A percentile compares a stretch with the other conserved stretches of the same genome.
Conservation (phyloP, 2,329 filamentous ascomycete species). For the Ceratocystis smalleyi region DNA sequence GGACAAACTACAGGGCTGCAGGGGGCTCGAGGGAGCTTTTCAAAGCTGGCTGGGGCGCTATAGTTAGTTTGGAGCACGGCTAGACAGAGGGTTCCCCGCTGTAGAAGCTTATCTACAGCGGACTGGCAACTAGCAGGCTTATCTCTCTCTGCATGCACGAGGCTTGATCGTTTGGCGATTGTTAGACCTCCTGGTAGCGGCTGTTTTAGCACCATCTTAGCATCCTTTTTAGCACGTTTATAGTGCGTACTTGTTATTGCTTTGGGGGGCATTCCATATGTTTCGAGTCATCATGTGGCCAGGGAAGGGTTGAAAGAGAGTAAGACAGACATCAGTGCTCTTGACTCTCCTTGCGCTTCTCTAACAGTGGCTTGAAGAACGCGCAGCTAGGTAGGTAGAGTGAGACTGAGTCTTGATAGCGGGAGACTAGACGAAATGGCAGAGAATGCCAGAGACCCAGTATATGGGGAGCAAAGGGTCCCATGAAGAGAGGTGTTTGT, state of each 20-base stretch:
- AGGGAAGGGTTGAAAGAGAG: neutral
- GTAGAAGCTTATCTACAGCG: conserved; percentile 2
- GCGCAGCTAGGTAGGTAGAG: neutral
- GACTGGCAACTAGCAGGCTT: neutral
- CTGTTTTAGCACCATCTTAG: neutral
- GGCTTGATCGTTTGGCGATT: neutral
- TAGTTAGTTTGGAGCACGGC: too few species aligned
- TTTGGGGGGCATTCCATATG: neutral
- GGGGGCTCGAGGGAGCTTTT: neutral
- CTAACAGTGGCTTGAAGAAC: neutral
- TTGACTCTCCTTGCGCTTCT: neutral
- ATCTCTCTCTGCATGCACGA: neutral
- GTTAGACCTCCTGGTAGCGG: neutral
- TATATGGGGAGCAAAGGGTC: neutral
- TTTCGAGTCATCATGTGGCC: conserved; percentile 3
- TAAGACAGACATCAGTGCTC: neutral
- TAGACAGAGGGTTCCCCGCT: neutral
- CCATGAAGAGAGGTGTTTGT: neutral
- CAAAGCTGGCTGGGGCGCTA: neutral
- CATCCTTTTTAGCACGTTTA: neutral
- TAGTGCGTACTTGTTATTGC: neutral
- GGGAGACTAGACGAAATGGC: neutral
- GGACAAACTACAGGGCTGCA: neutral
- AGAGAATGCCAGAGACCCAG: neutral
- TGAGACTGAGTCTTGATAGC: neutral